These are phyloP conservation scores for Cochlearia excelsa DNA, from an alignment of 345 rosid species.

Conservation along the genomic window DNA sequence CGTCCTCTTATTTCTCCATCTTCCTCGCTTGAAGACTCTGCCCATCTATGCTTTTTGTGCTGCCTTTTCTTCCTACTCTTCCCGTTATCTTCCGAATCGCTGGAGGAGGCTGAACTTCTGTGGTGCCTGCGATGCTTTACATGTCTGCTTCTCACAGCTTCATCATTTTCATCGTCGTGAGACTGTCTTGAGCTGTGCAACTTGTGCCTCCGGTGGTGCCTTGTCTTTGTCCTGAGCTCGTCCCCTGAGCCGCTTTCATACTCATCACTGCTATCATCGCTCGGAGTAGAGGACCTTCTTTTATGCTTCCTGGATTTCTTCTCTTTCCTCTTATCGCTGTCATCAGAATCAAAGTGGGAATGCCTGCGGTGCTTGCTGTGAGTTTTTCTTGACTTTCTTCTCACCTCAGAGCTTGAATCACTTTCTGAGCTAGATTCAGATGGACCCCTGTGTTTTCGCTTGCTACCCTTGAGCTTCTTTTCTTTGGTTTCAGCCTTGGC, in stretches of 20 bases:
- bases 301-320: constrained; percentile 48
- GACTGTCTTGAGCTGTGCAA: constrained; percentile 42
- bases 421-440: constrained; percentile 48
- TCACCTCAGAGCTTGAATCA: constrained; percentile 45
- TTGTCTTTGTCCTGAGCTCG: constrained; percentile 48
- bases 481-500: constrained; percentile 62
- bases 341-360: constrained; percentile 47
- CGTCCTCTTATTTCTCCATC: constrained; percentile 16
- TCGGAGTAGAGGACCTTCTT: constrained; percentile 43
- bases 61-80: constrained; percentile 34
- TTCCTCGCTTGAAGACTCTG: constrained; percentile 37
- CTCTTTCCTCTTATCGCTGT: constrained; percentile 51
- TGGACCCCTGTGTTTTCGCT: constrained; percentile 46
- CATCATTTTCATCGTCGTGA: constrained; percentile 36
- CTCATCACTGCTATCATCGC: constrained; percentile 44
- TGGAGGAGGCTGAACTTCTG: constrained; percentile 29
- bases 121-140: constrained; percentile 36
- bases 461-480: constrained; percentile 52
- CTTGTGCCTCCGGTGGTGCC: constrained; percentile 42
- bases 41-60: constrained; percentile 32
- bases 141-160: constrained; percentile 33
- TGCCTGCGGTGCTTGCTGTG: constrained; percentile 60
- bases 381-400: constrained; percentile 49
- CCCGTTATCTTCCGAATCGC: constrained; percentile 37
- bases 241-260: constrained; percentile 47